A percentile compares a stretch with the other conserved stretches of the same genome.
Evolutionary conservation across 2,329 filamentous ascomycete species (phyloP).

Genomic region (Colletotrichum graminicola): DNA sequence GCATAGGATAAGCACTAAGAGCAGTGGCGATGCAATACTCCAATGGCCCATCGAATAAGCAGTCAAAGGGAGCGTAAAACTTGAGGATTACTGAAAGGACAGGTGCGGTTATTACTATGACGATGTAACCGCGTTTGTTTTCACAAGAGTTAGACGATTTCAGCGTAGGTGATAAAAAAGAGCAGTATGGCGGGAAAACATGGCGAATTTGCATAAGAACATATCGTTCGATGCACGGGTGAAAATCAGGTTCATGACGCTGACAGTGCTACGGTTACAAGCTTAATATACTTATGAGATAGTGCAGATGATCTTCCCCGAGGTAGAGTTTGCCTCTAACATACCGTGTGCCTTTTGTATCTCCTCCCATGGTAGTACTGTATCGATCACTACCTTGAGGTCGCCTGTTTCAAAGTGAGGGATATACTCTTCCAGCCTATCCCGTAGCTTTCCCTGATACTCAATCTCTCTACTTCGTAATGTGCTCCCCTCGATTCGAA

Average conservation of each 20-base stretch:
- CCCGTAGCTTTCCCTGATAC: constrained; percentile 83
- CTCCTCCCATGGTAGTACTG: constrained; percentile 83
- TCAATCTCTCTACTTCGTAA: constrained; percentile 81
- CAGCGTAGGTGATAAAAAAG: no score
- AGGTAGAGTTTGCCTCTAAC: constrained; percentile 78
- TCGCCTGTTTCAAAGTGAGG: constrained; percentile 79
- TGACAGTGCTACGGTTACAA: no score
- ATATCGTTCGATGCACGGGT: no score
- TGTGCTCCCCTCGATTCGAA: constrained; percentile 85
- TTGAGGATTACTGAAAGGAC: no score
- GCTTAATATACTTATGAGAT: constrained; percentile 51
- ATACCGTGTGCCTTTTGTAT: constrained; percentile 78
- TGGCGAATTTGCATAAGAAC: no score
- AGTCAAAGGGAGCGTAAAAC: background rate
- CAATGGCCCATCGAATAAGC: background rate
- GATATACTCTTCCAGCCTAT: constrained; percentile 81
- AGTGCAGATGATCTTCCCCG: constrained; percentile 77
- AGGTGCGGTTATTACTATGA: no score
- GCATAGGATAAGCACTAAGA: background rate
- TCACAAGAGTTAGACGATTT: no score
- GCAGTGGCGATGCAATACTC: background rate
- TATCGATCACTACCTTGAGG: constrained; percentile 84
- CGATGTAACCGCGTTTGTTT: no score
- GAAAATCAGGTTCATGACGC: no score
- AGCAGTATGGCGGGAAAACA: no score